Evolutionary conservation across 768 basidiomycete genomes (phyloP).

Genomic region (Lactifluus hygrophoroides): DNA sequence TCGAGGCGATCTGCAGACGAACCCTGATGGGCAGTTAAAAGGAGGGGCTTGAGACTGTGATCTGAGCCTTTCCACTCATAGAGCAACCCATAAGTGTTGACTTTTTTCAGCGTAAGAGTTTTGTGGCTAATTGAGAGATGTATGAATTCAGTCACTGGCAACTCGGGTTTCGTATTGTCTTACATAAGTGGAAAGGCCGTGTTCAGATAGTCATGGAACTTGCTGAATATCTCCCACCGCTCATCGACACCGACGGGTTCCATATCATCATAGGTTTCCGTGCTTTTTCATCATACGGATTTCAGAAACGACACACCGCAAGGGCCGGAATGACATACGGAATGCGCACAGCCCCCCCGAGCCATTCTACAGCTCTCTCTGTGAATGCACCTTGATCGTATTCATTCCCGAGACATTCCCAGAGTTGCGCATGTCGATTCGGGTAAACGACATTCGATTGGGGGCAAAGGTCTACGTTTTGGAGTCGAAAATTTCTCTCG

Average conservation of each 20-base stretch:
- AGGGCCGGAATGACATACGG: conserved; percentile 26
- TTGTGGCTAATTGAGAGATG: no score
- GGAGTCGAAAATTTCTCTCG: neutral
- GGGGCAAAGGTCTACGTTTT: neutral
- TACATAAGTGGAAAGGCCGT: conserved; percentile 56
- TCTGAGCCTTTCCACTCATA: conserved; percentile 52
- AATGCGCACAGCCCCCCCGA: conserved; percentile 32
- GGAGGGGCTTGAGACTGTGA: conserved; percentile 41
- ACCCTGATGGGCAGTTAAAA: conserved; percentile 49
- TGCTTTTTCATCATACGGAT: conserved; percentile 27
- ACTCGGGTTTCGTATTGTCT: conserved; percentile 15
- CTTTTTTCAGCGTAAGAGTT: conserved; percentile 41
- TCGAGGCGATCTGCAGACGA: conserved; percentile 22
- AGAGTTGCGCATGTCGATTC: conserved; percentile 25
- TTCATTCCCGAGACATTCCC: conserved; percentile 25
- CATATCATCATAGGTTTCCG: conserved; percentile 45
- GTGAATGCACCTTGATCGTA: conserved; percentile 31
- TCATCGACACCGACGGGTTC: conserved; percentile 39
- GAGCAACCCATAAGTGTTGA: conserved; percentile 54
- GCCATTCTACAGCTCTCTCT: conserved; percentile 24
- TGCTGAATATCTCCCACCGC: conserved; percentile 34
- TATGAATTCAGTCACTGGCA: neutral
- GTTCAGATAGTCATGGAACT: conserved; percentile 35
- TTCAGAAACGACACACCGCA: neutral
- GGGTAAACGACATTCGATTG: conserved; percentile 29